Conservation (phyloP, 2,329 filamentous ascomycete genomes). For the Pezizomycotina sp. region DNA sequence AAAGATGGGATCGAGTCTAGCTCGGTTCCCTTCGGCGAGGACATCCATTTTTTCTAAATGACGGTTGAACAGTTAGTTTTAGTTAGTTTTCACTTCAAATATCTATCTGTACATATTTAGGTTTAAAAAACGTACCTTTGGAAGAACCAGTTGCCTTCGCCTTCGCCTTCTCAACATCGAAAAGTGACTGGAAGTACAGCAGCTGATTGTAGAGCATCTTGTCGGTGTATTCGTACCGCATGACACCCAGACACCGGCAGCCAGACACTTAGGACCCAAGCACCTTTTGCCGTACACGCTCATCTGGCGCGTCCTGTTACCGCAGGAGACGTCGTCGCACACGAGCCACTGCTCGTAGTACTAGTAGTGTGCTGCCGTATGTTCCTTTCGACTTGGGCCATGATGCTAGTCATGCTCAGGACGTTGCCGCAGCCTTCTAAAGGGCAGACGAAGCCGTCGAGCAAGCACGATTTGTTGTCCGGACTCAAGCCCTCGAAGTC, state of each 20-base stretch:
- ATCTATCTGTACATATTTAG: not conserved
- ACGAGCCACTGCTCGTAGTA: constrained; percentile 91
- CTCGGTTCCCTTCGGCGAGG: constrained; percentile 66
- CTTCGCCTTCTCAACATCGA: constrained; percentile 74
- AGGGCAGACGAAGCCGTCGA: constrained; percentile 59
- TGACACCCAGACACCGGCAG: constrained; percentile 65
- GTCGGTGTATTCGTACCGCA: constrained; percentile 76
- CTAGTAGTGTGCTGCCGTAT: constrained; percentile 57
- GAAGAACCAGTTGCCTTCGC: constrained; percentile 35
- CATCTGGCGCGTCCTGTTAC: constrained; percentile 75
- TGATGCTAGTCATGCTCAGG: constrained; percentile 54
- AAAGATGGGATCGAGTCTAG: constrained; percentile 59
- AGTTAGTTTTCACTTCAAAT: not conserved
- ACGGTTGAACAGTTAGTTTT: constrained; percentile 20
- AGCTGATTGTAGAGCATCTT: constrained; percentile 91
- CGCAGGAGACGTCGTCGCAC: constrained; percentile 79
- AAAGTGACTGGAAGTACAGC: constrained; percentile 67
- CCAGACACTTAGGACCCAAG: constrained; percentile 70
- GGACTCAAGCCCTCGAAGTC: constrained; percentile 58
- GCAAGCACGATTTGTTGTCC: constrained; percentile 45
- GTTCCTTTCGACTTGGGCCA: constrained; percentile 74
- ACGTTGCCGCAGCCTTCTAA: constrained; percentile 43
- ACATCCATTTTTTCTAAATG: constrained; percentile 39
- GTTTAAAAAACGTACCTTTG: constrained; percentile 28
- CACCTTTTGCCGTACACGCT: constrained; percentile 83